Evolutionary conservation across 768 basidiomycete species (phyloP).

Genomic region (Boletus pseudopeckii): DNA sequence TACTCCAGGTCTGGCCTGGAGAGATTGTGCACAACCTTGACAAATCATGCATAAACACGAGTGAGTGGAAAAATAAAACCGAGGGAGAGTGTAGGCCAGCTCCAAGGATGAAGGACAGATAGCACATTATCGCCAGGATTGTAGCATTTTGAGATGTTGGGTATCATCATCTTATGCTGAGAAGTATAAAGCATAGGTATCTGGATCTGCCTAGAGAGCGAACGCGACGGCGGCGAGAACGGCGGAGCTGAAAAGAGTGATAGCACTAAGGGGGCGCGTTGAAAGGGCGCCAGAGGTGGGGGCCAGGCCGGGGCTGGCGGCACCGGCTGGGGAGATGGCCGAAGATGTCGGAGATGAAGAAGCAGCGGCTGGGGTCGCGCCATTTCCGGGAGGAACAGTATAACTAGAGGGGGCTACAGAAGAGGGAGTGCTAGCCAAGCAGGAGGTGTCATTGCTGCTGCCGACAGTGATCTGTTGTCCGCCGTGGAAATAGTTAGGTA

Average conservation of each 20-base stretch:
- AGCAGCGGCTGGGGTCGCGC: background rate
- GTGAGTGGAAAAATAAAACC: background rate
- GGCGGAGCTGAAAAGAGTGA: slow-evolving; percentile 22
- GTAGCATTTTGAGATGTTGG: slow-evolving; percentile 24
- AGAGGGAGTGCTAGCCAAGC: slow-evolving; percentile 25
- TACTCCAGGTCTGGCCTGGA: slow-evolving; percentile 12
- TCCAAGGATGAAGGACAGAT: background rate
- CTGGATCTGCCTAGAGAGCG: slow-evolving; percentile 15
- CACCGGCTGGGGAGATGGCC: slow-evolving; percentile 26
- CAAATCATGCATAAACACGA: slow-evolving; percentile 16
- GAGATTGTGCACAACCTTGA: background rate
- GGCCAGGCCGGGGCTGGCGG: slow-evolving; percentile 32
- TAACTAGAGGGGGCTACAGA: slow-evolving; percentile 1
- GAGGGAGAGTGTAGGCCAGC: slow-evolving; percentile 11
- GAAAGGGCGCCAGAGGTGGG: slow-evolving; percentile 26
- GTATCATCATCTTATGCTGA: slow-evolving; percentile 36
- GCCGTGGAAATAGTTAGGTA: background rate
- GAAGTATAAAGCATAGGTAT: slow-evolving; percentile 32
- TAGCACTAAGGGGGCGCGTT: slow-evolving; percentile 18
- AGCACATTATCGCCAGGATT: slow-evolving; percentile 25
- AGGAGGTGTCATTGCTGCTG: slow-evolving; percentile 36
- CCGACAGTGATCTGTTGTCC: slow-evolving; percentile 35
- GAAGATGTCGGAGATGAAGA: slow-evolving; percentile 14
- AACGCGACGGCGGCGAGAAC: slow-evolving; percentile 23
- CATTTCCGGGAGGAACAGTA: background rate